A percentile compares a stretch with the other conserved stretches of the same genome.
phyloP scores from a whole-genome alignment of 768 basidiomycete species.

The Antrodiella citrinella region DNA sequence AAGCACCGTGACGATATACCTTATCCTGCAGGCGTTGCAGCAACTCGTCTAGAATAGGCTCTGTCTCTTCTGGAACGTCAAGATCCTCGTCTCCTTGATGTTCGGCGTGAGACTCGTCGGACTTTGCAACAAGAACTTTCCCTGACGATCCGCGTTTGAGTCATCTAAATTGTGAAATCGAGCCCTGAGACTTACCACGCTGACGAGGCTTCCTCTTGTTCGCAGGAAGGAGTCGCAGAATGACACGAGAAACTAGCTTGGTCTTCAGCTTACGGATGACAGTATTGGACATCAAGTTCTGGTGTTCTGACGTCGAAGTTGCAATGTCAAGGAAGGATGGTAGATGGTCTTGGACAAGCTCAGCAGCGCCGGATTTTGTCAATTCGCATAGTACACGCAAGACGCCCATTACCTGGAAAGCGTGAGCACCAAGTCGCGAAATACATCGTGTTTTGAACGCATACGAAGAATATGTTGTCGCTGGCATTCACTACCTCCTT shows the following conservation, averaged over 20 bases:
- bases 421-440: constrained; percentile 2
- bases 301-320: constrained; percentile 31
- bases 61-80: constrained; percentile 76
- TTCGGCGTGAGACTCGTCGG: constrained; percentile 11
- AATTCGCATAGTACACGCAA: constrained; percentile 67
- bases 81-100: constrained; percentile 30
- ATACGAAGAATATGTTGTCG: constrained; percentile 45
- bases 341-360: constrained; percentile 39
- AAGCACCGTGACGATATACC: constrained; percentile 32
- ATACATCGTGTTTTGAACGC: constrained; percentile 12
- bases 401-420: constrained; percentile 52
- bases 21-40: constrained; percentile 75
- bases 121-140: constrained; percentile 10
- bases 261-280: constrained; percentile 58
- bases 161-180: constrained; percentile 1
- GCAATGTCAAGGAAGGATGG: constrained; percentile 39
- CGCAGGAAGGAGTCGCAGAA: constrained; percentile 52
- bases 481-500: constrained; percentile 28
- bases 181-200: constrained; percentile 29
- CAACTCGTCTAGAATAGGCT: constrained; percentile 62
- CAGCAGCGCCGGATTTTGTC: constrained; percentile 51
- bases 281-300: constrained; percentile 45
- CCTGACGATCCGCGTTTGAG: constrained; percentile 11
- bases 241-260: constrained; percentile 63
- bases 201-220: constrained; percentile 26